phyloP scores from a whole-genome alignment of 1,139 yeast genomes.

The Scheffersomyces parashehatae region DNA sequence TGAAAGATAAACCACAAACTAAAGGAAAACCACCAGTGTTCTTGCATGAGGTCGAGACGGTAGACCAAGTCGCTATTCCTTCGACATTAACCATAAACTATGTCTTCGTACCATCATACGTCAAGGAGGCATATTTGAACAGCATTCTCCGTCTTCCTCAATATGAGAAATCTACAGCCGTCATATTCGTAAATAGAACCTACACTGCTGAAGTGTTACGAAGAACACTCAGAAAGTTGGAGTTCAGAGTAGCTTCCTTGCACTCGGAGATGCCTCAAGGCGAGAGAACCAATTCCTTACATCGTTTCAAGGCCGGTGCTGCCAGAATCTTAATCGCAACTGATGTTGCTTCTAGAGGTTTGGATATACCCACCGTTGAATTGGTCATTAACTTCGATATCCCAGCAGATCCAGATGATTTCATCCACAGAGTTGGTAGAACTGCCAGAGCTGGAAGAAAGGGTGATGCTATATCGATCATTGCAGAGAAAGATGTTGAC shows the following conservation, averaged over 20 bases:
- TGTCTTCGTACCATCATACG: constrained; percentile 72
- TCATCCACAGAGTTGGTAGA: constrained; percentile 98
- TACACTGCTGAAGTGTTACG: constrained; percentile 84
- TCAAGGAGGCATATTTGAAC: constrained; percentile 85
- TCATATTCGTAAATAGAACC: constrained; percentile 90
- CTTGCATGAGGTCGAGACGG: constrained; percentile 77
- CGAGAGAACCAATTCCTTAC: constrained; percentile 88
- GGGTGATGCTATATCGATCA: constrained; percentile 58
- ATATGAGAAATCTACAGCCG: constrained; percentile 66
- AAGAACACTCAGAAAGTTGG: constrained; percentile 71
- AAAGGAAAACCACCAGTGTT: constrained; percentile 68
- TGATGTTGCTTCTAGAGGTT: constrained; percentile 95
- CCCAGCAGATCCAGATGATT: constrained; percentile 96
- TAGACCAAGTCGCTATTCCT: constrained; percentile 78
- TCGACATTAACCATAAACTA: constrained; percentile 60
- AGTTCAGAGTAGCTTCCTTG: constrained; percentile 79
- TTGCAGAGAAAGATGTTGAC: constrained; percentile 81
- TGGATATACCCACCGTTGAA: constrained; percentile 91
- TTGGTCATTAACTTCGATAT: constrained; percentile 88
- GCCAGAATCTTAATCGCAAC: constrained; percentile 92
- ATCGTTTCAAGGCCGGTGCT: constrained; percentile 90
- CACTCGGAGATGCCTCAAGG: constrained; percentile 95
- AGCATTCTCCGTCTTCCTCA: constrained; percentile 63
- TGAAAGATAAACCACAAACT: constrained; percentile 67
- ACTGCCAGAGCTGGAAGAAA: constrained; percentile 98